Conservation (phyloP, 2,329 filamentous ascomycete genomes). For the Aspergillus bombycis region DNA sequence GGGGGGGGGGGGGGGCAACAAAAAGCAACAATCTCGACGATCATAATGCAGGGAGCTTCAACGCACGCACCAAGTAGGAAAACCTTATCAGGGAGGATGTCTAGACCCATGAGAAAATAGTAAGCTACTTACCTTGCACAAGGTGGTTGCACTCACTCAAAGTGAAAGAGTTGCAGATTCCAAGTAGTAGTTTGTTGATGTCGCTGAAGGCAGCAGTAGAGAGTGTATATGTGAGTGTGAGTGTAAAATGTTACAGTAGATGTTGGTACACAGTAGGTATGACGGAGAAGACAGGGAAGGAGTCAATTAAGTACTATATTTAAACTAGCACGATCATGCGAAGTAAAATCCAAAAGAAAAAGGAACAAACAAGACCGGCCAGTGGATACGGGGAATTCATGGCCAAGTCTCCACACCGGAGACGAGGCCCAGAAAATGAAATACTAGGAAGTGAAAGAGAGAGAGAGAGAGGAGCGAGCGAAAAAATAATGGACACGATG, state of each 20-base stretch:
- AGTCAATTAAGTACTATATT: slow-evolving; percentile 5
- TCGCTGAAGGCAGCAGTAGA: slow-evolving; percentile 1
- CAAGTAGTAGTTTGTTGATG: background rate
- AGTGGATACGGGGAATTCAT: slow-evolving; percentile 21
- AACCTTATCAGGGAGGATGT: slow-evolving; percentile 7
- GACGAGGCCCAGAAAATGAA: slow-evolving; percentile 4
- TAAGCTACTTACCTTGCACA: slow-evolving; percentile 16
- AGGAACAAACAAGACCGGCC: slow-evolving; percentile 10
- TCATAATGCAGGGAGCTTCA: slow-evolving; percentile 25
- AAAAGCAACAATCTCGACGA: slow-evolving; percentile 20
- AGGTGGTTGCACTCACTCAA: slow-evolving; percentile 11
- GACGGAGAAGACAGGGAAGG: slow-evolving; percentile 4
- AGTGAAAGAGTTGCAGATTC: background rate
- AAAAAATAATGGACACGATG: slow-evolving; percentile 14
- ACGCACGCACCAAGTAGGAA: slow-evolving; percentile 8
- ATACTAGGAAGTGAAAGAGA: slow-evolving; percentile 10
- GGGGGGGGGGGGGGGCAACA: slow-evolving; percentile 2
- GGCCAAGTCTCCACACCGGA: slow-evolving; percentile 20
- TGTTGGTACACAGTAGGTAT: slow-evolving; percentile 2
- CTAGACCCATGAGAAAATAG: slow-evolving; percentile 6
- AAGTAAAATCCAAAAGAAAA: background rate
- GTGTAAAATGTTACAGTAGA: background rate
- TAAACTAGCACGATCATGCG: slow-evolving; percentile 3
- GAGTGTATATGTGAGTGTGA: slow-evolving; percentile 3
- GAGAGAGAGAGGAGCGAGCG: slow-evolving; percentile 5